phyloP scores from a whole-genome alignment of 768 basidiomycete genomes.

The Amanita fuliginea region DNA sequence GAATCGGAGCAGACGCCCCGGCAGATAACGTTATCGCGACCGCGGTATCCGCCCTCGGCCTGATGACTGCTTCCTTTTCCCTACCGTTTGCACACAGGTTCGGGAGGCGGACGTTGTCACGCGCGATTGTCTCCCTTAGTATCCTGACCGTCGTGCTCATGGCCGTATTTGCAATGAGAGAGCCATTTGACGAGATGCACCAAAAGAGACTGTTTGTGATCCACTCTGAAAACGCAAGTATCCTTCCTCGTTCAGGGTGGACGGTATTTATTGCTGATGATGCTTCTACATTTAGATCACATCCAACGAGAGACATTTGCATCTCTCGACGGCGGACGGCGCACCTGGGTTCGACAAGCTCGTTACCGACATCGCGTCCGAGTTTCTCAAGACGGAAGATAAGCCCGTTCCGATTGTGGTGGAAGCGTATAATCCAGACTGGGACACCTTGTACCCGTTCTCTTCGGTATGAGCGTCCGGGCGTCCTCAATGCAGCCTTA shows the following conservation, averaged over 20 bases:
- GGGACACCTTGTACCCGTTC: constrained; percentile 81
- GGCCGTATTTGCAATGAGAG: constrained; percentile 46
- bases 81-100: constrained; percentile 72
- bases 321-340: constrained; percentile 74
- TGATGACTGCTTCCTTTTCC: constrained; percentile 46
- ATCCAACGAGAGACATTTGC: constrained; percentile 59
- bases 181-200: constrained; percentile 74
- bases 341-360: constrained; percentile 66
- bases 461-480: constrained; percentile 45
- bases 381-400: constrained; percentile 40
- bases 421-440: constrained; percentile 75
- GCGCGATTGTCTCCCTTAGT: constrained; percentile 32
- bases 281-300: constrained; percentile 50
- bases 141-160: constrained; percentile 38
- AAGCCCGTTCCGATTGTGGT: constrained; percentile 40
- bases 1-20: constrained; percentile 73
- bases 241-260: too few relatives aligned
- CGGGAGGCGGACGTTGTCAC: constrained; percentile 24
- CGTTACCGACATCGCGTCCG: constrained; percentile 44
- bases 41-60: constrained; percentile 48
- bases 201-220: constrained; percentile 81
- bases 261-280: too few relatives aligned
- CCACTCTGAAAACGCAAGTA: constrained; percentile 81
- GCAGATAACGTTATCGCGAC: constrained; percentile 84
- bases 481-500: too few relatives aligned